phyloP scores from a whole-genome alignment of 1,139 yeast species.

The Yamadazyma sp. region DNA sequence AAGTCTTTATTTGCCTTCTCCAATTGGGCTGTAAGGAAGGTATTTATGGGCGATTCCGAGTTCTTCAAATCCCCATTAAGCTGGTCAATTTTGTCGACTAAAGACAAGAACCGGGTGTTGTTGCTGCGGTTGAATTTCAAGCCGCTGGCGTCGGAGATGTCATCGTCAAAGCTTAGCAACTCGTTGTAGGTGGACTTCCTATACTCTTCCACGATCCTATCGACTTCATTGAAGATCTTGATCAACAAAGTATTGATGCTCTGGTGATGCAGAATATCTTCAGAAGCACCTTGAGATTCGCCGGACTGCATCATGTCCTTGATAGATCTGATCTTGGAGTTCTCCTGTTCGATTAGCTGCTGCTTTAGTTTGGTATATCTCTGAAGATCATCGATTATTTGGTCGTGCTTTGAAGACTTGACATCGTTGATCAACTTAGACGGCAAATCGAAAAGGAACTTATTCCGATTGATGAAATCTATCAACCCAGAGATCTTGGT shows the following conservation, averaged over 20 bases:
- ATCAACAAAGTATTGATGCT: slow-evolving; percentile 38
- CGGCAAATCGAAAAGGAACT: slow-evolving; percentile 73
- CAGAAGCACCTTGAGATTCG: slow-evolving; percentile 15
- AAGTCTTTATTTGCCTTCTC: slow-evolving; percentile 34
- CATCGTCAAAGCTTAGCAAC: slow-evolving; percentile 46
- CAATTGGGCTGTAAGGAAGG: slow-evolving; percentile 38
- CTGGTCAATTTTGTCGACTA: slow-evolving; percentile 42
- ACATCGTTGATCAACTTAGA: slow-evolving; percentile 54
- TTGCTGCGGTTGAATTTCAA: slow-evolving; percentile 13
- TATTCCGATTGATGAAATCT: slow-evolving; percentile 61
- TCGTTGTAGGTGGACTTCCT: slow-evolving; percentile 62
- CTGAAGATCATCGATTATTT: slow-evolving; percentile 67
- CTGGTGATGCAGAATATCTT: slow-evolving; percentile 27
- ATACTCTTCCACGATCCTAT: slow-evolving; percentile 61
- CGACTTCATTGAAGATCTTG: slow-evolving; percentile 67
- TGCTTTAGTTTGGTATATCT: slow-evolving; percentile 44
- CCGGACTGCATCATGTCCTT: slow-evolving; percentile 9
- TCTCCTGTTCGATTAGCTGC: slow-evolving; percentile 19
- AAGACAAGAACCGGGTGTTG: slow-evolving; percentile 33
- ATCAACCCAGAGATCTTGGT: slow-evolving; percentile 59
- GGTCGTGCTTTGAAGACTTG: slow-evolving; percentile 63
- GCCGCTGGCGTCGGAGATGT: slow-evolving; percentile 17
- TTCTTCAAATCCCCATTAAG: slow-evolving; percentile 21
- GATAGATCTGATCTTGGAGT: slow-evolving; percentile 14
- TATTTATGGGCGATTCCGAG: slow-evolving; percentile 31